Evolutionary conservation across 108 stramenopile species (phyloP), one percentile per base, ranked within the genome.

Genomic region (Stephanodiscus minutulus): DNA sequence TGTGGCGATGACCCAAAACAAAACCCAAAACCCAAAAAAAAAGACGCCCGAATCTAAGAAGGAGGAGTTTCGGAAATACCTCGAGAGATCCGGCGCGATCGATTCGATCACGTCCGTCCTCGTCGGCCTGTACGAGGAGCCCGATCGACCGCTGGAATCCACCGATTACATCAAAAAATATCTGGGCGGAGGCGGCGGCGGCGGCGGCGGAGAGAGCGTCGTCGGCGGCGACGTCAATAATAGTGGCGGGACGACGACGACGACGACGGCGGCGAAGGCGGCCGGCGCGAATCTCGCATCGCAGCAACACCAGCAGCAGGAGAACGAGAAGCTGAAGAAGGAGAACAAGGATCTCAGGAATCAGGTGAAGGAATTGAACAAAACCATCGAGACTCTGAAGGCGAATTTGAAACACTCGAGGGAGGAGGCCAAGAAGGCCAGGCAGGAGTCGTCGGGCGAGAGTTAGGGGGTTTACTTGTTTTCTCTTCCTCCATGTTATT

Each of bases 41-140:
- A 27, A 56, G 59, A 17, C 69, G 27, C 44, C 69, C 21, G 91
- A 91, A 77, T 80, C 84, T 4, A 96, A 96, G 75, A 98, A 98
- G 81, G 95, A 98, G 70, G 98, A 98, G 82, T 98, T 96, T 71
- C 83, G 96, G 56, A 93, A 91, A 57, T 98, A 97, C 76, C 79
- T 98, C 28, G 98, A 98, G 74, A 89, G 96, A 77, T 82, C 91
- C 39, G 97, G 97, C 21, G 97, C 96, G 15, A 88, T 97, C 53
- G 98, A 98, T 75, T 88, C 96, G 2, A 70, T 98, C 28, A 74
- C 74, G 15, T 52, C 60, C 17, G 74, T 29, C 18, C 65, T 74
- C 12, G 66, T 74, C 28, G 66, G 66, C 0, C 49, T 74, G 11
- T 74, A 67, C 35, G 74, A 67, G 52, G 74, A 74, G 39, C 0